Base-by-base conservation (phyloP, 2,329 filamentous ascomycete species). In the Fusarium buxicola region DNA sequence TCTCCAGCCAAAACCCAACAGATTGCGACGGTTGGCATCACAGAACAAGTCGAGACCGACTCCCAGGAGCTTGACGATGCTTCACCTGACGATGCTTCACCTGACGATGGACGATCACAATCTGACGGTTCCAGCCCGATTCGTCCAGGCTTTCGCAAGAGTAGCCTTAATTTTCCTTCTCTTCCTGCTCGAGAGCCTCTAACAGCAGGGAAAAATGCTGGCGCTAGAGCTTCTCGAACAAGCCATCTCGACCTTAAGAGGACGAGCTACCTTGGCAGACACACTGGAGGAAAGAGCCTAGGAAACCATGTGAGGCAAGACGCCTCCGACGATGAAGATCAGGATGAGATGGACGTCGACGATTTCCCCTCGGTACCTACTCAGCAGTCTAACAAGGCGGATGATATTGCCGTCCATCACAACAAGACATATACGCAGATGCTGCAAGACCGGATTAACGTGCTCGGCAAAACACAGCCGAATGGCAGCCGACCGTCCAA, bases 351-450 rank as follows among this genome's bases (percentile, higher is more conserved):
- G 77, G 81, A 88, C 36, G 68, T 81, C 51, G 79, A 84, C 52
- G 77, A 80, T n/a, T 72, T 80, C n/a, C 72, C 79, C 5, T 70
- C 75, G 15, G 69, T 71, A 3, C 64, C 68, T 4, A 65, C 70
- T 7, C 72, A 76, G 30, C 59, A 65, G 10, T 18, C 53, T 18
- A 75, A 80, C 28, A 83, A 87, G 21, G 78, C 80, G 2, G 81
- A 82, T 34, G 75, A 75, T 8, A 77, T 81, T 13, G 68, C 70
- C 2, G 28, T 69, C 13, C 75, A 77, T 2, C 89, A 94, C 71
- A 92, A 88, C 76, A 96, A 96, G 74, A 94, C 92, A 0, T 96
- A 95, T n/a, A 97, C 95, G 0, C 94, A 98, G 75, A 85, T 92
- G 38, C 82, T 99, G 13, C 93, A 97, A 65, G 94, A 98, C 70